Base-by-base conservation (phyloP, 257 asterid species). In the Galeopsis tetrahit region DNA sequence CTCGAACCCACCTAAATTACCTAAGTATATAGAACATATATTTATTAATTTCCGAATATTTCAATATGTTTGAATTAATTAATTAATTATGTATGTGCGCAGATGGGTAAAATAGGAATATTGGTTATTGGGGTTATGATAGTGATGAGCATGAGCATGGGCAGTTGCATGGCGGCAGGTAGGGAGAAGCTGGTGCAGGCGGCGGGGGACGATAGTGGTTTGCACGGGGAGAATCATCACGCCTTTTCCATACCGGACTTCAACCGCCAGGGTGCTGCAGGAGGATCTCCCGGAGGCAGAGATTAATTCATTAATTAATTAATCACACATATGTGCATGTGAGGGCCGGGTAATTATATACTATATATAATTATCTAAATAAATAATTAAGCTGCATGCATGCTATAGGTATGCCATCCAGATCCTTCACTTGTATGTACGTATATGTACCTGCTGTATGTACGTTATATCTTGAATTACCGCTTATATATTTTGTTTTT, bases 201-300 rank as follows among this genome's bases (percentile, higher is more conserved):
- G 4, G 15, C 1, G 21, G 72, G 21, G 7, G 15, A 6, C 33
- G 78, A 63, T 3, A 70, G 13, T 63, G 67, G 71, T 53, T n/a
- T 63, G 75, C 36, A 67, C 3, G 83, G 82, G 28, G 83, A 79
- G 6, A 80, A 80, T 58, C 87, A 79, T 56, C 84, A 82, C 68
- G 66, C 58, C 63, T 77, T 57, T 35, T 77, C 76, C 49, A 79
- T 79, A 66, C 84, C 80, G 0, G 84, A 70, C 43, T 74, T 83
- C 78, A 75, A 74, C 74, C 59, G 75, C 31, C 71, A 77, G 36
- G 77, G 79, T 5, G 75, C 76, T 7, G n/a, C n/a, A n/a, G 14
- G 72, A 42, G 8, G 43, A 21, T 1, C 63, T 74, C 85, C 82
- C 0, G 76, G 81, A 0, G 76, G 81, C 1, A 57, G 60, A 59